Conservation (phyloP, 1,284 basidiomycete species). For the Sporisorium exsertum region DNA sequence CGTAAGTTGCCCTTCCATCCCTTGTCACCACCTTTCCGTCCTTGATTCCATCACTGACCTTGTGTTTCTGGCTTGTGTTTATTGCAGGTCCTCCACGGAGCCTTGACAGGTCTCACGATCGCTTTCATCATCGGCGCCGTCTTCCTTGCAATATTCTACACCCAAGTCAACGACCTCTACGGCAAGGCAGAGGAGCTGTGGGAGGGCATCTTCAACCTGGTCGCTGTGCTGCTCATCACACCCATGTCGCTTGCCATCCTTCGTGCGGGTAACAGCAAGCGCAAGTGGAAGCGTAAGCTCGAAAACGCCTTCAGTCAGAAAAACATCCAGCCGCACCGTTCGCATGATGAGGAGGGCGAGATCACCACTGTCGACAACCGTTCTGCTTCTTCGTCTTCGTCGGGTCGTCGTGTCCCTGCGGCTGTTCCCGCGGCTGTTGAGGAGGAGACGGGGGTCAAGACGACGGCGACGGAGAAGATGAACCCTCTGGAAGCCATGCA, state of each 20-base stretch:
- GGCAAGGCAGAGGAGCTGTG: constrained; percentile 69
- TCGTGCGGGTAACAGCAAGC: constrained; percentile 58
- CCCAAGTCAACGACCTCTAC: constrained; percentile 73
- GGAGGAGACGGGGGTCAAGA: constrained; percentile 20
- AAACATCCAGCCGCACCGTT: constrained; percentile 22
- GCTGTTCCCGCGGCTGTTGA: background rate
- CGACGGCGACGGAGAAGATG: constrained; percentile 38
- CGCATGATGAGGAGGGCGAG: constrained; percentile 26
- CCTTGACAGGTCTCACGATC: constrained; percentile 54
- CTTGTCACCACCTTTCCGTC: background rate
- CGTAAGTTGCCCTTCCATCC: constrained; percentile 26
- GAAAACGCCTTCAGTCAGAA: constrained; percentile 49
- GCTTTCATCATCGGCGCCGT: constrained; percentile 64
- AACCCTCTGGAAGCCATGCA: constrained; percentile 45
- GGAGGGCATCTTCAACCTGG: constrained; percentile 67
- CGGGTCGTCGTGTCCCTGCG: background rate
- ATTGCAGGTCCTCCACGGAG: constrained; percentile 46
- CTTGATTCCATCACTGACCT: background rate
- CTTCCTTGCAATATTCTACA: constrained; percentile 67
- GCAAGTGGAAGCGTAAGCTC: constrained; percentile 65
- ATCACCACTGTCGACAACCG: constrained; percentile 14
- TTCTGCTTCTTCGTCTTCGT: constrained; percentile 19
- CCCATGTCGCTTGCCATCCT: constrained; percentile 67
- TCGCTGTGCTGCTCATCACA: constrained; percentile 65
- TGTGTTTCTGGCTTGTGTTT: background rate